phyloP scores from a whole-genome alignment of 2,329 filamentous ascomycete genomes.

The Verticillium alfalfae region DNA sequence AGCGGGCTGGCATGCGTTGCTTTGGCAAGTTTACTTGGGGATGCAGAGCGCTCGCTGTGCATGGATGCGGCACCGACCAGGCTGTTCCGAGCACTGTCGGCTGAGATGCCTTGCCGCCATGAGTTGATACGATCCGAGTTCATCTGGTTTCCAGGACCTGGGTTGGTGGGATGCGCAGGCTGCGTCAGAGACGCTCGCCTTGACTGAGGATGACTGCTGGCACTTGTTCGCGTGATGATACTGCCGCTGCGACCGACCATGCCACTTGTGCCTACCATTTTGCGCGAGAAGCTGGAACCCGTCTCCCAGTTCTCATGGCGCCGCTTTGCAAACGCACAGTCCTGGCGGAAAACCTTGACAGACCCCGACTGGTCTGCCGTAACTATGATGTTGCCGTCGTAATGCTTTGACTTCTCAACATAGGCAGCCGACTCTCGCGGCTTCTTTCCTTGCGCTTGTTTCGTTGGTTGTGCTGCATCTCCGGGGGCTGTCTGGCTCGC shows the following conservation, averaged over 20 bases:
- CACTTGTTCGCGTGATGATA: constrained; percentile 48
- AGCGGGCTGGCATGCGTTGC: constrained; percentile 7
- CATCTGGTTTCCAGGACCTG: constrained; percentile 22
- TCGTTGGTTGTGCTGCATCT: constrained; percentile 22
- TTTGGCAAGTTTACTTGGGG: constrained; percentile 37
- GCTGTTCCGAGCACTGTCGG: constrained; percentile 33
- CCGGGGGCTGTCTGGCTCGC: constrained; percentile 33
- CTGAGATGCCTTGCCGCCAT: constrained; percentile 66
- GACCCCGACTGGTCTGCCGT: constrained; percentile 83
- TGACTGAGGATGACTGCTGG: constrained; percentile 40
- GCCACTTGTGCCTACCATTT: constrained; percentile 52
- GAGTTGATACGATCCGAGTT: constrained; percentile 73
- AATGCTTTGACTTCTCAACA: constrained; percentile 67
- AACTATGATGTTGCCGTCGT: constrained; percentile 82
- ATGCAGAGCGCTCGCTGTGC: constrained; percentile 49
- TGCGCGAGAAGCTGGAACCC: constrained; percentile 68
- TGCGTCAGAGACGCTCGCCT: constrained; percentile 48
- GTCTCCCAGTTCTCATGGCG: constrained; percentile 73
- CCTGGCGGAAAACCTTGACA: constrained; percentile 93
- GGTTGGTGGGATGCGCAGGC: constrained; percentile 9
- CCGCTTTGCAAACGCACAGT: constrained; percentile 80
- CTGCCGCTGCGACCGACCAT: constrained; percentile 54
- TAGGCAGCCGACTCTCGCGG: constrained; percentile 65
- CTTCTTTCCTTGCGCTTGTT: constrained; percentile 36
- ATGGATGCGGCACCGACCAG: constrained; percentile 30